Percentiles rank a stretch among this genome's conserved stretches.
These are phyloP conservation scores for Acephala macrosclerotiorum DNA, from an alignment of 2,329 filamentous ascomycete species.

Conservation along the genomic window DNA sequence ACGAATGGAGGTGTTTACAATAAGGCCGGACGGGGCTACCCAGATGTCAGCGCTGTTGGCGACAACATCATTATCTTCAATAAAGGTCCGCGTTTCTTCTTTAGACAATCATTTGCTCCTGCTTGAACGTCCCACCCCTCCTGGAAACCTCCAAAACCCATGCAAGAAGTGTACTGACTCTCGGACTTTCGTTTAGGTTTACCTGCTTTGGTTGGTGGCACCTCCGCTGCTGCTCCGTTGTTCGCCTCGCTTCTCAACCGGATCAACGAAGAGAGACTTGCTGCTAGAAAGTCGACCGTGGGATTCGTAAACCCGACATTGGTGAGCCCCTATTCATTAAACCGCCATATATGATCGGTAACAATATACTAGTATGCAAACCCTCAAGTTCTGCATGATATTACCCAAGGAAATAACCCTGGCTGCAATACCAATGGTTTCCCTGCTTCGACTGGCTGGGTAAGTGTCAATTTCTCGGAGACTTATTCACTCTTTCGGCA, in stretches of 20 bases:
- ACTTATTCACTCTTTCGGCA: too few relatives aligned
- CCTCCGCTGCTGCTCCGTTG: slow-evolving; percentile 62
- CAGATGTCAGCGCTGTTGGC: slow-evolving; percentile 40
- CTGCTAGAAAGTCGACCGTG: slow-evolving; percentile 51
- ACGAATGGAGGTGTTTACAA: slow-evolving; percentile 37
- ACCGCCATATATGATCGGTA: background rate
- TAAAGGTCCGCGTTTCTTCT: slow-evolving; percentile 27
- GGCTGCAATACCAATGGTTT: slow-evolving; percentile 45
- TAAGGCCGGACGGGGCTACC: slow-evolving; percentile 37
- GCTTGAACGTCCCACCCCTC: too few relatives aligned
- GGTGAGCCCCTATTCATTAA: slow-evolving; percentile 13
- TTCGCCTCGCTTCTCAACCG: slow-evolving; percentile 64
- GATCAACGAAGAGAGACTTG: slow-evolving; percentile 66
- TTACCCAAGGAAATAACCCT: slow-evolving; percentile 41
- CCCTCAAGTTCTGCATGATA: slow-evolving; percentile 37
- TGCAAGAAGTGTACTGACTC: too few relatives aligned
- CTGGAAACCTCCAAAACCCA: too few relatives aligned
- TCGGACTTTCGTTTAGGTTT: too few relatives aligned
- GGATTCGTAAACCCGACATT: slow-evolving; percentile 59
- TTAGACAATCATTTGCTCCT: too few relatives aligned
- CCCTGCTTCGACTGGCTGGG: slow-evolving; percentile 40
- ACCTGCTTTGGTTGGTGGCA: slow-evolving; percentile 51
- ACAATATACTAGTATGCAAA: slow-evolving; percentile 31
- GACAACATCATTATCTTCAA: slow-evolving; percentile 39
- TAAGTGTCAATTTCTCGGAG: too few relatives aligned